These are phyloP conservation scores for Neurospora intermedia DNA, from an alignment of 495 filamentous ascomycete species.

Conservation along the genomic window DNA sequence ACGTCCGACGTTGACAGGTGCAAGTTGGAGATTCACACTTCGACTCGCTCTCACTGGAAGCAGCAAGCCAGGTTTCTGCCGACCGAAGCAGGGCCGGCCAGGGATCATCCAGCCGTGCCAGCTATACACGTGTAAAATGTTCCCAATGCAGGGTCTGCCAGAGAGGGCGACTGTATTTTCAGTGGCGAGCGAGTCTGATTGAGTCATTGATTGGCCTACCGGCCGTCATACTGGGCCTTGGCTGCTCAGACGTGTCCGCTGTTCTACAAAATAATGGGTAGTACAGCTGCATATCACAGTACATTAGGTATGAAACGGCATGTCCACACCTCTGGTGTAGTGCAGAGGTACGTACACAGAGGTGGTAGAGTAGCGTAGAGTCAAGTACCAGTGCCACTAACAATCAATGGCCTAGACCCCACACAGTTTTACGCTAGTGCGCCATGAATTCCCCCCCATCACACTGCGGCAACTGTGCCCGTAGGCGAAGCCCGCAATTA, in stretches of 20 bases:
- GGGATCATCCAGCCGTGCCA: neutral
- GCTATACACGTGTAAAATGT: neutral
- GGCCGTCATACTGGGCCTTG: neutral
- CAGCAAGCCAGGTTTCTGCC: neutral
- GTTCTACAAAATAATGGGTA: neutral
- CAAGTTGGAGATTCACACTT: neutral
- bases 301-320: neutral
- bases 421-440: neutral
- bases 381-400: neutral
- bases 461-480: neutral
- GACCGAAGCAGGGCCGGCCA: neutral
- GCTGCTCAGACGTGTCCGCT: neutral
- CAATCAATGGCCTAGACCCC: neutral
- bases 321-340: neutral
- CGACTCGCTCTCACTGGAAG: neutral
- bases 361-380: neutral
- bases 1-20: neutral
- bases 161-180: neutral
- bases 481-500: neutral
- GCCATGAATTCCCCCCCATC: neutral
- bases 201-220: neutral
- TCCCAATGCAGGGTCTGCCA: neutral
- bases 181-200: neutral
- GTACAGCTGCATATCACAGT: neutral
- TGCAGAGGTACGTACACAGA: too few species aligned